Percentiles rank a stretch among this genome's conserved stretches.
These are phyloP conservation scores for Dendrobium nobile DNA, from an alignment of 106 monocot genomes.

Conservation along the genomic window DNA sequence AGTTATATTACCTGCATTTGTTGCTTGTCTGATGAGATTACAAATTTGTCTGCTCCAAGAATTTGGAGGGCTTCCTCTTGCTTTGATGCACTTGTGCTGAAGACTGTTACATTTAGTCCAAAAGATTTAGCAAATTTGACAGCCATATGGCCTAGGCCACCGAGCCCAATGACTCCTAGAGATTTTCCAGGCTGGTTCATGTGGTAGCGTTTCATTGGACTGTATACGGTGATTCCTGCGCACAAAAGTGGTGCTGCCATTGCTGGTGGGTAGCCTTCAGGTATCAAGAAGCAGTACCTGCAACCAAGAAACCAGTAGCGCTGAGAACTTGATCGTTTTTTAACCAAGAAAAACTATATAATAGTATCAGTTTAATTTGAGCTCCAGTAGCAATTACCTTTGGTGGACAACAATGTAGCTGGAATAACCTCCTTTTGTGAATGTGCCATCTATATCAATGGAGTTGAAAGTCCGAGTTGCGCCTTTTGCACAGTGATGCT, in stretches of 20 bases:
- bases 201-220: slow-evolving; percentile 43
- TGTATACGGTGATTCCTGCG: slow-evolving; percentile 53
- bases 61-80: slow-evolving; percentile 40
- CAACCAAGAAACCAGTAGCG: neutral
- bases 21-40: slow-evolving; percentile 45
- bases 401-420: slow-evolving; percentile 41
- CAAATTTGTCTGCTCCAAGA: slow-evolving; percentile 49
- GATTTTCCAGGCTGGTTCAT: slow-evolving; percentile 67
- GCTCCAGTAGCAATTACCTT: slow-evolving; percentile 21
- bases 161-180: slow-evolving; percentile 58
- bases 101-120: slow-evolving; percentile 49
- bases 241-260: slow-evolving; percentile 49
- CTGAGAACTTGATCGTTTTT: neutral
- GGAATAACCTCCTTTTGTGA: slow-evolving; percentile 61
- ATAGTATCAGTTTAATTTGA: neutral
- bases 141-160: slow-evolving; percentile 56
- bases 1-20: slow-evolving; percentile 38
- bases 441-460: slow-evolving; percentile 44
- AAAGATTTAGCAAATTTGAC: slow-evolving; percentile 65
- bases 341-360: neutral
- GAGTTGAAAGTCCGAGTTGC: slow-evolving; percentile 25
- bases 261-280: slow-evolving; percentile 34
- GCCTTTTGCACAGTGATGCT: slow-evolving; percentile 30
- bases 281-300: slow-evolving; percentile 50
- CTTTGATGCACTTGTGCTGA: slow-evolving; percentile 50